Conservation (phyloP, 2,329 filamentous ascomycete species). For the Aspergillus versicolor region DNA sequence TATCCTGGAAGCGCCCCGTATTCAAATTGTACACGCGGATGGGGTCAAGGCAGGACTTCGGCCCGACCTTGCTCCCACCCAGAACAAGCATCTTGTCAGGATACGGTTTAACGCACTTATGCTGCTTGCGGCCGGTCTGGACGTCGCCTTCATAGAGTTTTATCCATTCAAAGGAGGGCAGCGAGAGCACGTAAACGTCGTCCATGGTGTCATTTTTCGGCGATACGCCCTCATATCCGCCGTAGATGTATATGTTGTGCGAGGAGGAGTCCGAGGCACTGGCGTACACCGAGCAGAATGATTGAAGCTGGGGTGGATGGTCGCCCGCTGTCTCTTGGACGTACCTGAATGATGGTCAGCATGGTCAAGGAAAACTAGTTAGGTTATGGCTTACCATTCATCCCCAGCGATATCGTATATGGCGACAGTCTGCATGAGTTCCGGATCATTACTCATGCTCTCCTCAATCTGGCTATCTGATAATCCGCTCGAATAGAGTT, state of each 20-base stretch:
- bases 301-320: constrained; percentile 33
- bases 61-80: constrained; percentile 24
- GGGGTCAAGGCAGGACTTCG: not conserved
- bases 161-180: constrained; percentile 50
- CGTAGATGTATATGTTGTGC: constrained; percentile 53
- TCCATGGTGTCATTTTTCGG: constrained; percentile 35
- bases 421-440: constrained; percentile 38
- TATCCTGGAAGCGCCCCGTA: constrained; percentile 11
- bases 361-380: too few relatives aligned
- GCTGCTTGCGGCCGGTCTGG: constrained; percentile 23
- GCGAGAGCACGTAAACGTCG: constrained; percentile 47
- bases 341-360: constrained; percentile 30
- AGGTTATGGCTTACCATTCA: constrained; percentile 22
- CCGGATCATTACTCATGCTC: constrained; percentile 27
- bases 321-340: constrained; percentile 43
- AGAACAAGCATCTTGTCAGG: constrained; percentile 50
- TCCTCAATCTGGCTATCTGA: constrained; percentile 9
- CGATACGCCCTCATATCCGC: constrained; percentile 42
- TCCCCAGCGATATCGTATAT: constrained; percentile 37
- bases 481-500: constrained; percentile 12
- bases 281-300: constrained; percentile 44
- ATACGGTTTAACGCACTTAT: constrained; percentile 40
- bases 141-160: constrained; percentile 31
- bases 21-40: constrained; percentile 16
- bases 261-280: constrained; percentile 39